Conservation (phyloP, 768 basidiomycete genomes). For the Kwoniella dendrophila region DNA sequence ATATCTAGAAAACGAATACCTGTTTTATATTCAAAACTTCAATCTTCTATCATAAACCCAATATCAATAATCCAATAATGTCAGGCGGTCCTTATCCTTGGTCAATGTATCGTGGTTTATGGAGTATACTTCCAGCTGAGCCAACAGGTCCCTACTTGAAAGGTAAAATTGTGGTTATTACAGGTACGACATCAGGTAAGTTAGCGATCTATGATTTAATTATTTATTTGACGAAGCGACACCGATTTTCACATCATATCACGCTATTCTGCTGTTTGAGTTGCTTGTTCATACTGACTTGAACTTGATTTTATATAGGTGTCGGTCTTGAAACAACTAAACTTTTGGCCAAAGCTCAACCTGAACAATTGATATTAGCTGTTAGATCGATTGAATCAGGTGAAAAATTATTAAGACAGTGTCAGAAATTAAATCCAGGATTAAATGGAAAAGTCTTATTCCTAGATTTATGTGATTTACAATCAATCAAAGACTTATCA, state of each 20-base stretch:
- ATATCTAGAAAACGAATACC: too few relatives aligned
- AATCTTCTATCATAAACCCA: too few relatives aligned
- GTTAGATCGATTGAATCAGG: constrained; percentile 16
- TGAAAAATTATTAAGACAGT: constrained; percentile 3
- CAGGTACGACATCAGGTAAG: constrained; percentile 23
- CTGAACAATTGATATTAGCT: constrained; percentile 24
- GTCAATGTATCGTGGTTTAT: constrained; percentile 7
- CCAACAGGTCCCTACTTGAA: constrained; percentile 15
- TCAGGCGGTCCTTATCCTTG: background rate
- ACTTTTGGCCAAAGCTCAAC: constrained; percentile 13
- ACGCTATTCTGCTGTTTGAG: background rate
- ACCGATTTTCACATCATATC: background rate
- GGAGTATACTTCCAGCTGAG: constrained; percentile 14
- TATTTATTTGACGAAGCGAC: background rate
- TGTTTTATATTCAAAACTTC: too few relatives aligned
- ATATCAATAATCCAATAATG: background rate
- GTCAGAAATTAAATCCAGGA: constrained; percentile 10
- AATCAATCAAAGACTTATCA: constrained; percentile 20
- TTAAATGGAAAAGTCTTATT: constrained; percentile 16
- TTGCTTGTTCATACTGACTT: background rate
- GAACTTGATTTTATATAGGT: constrained; percentile 4
- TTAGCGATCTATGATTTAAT: background rate
- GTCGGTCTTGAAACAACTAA: constrained; percentile 26
- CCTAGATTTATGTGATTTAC: constrained; percentile 18
- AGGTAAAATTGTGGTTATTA: constrained; percentile 19